Evolutionary conservation across 1,284 basidiomycete species (phyloP).

Genomic region (Ganoderma sinense): DNA sequence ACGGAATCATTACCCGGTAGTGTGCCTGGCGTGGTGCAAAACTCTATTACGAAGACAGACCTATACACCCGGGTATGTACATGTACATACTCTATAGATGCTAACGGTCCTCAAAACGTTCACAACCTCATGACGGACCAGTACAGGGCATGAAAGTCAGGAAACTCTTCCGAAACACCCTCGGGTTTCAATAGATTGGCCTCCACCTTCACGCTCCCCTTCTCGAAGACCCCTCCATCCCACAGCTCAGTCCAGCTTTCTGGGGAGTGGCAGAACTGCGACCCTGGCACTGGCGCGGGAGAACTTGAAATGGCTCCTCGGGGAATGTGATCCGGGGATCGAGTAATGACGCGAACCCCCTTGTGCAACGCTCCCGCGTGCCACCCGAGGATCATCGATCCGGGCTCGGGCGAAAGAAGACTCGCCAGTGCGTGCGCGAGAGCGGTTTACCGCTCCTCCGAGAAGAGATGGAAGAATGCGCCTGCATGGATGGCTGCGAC

Average conservation of each 20-base stretch:
- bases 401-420: slow-evolving; percentile 45
- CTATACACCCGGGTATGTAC: background rate
- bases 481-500: slow-evolving; percentile 52
- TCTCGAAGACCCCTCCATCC: slow-evolving; percentile 46
- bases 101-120: background rate
- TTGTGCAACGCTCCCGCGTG: slow-evolving; percentile 34
- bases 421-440: slow-evolving; percentile 48
- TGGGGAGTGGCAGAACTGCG: slow-evolving; percentile 5
- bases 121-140: slow-evolving; percentile 10
- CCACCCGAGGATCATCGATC: slow-evolving; percentile 43
- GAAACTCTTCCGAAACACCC: no score
- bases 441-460: slow-evolving; percentile 46
- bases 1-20: background rate
- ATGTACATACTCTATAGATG: background rate
- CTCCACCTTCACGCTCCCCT: slow-evolving; percentile 43
- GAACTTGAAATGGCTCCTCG: background rate
- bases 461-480: slow-evolving; percentile 57
- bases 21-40: background rate
- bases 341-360: slow-evolving; percentile 10
- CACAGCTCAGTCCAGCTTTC: slow-evolving; percentile 49
- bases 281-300: background rate
- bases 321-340: background rate
- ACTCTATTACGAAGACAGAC: background rate
- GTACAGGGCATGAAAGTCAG: background rate
- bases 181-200: slow-evolving; percentile 16